phyloP scores from a whole-genome alignment of 108 stramenopile species.

The Skeletonema potamos region DNA sequence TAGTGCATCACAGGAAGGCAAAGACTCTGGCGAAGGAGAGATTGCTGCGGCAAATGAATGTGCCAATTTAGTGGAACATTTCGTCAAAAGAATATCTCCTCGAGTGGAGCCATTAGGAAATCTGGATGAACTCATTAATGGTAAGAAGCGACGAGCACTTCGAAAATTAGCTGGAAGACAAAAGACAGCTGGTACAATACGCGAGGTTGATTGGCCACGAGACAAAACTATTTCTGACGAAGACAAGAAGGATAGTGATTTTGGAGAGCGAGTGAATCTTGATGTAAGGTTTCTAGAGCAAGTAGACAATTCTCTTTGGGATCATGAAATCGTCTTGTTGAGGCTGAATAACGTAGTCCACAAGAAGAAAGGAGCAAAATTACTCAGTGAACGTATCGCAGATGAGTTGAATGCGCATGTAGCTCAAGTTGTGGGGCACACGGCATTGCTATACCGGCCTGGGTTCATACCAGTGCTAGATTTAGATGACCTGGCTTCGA shows the following conservation, averaged over 20 bases:
- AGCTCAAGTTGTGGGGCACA: constrained; percentile 80
- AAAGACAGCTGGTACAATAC: constrained; percentile 58
- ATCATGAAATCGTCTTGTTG: constrained; percentile 69
- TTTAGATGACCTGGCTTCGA: constrained; percentile 54
- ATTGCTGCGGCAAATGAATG: constrained; percentile 38
- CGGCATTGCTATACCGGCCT: constrained; percentile 75
- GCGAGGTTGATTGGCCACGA: constrained; percentile 49
- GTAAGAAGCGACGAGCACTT: constrained; percentile 51
- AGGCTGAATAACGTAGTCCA: constrained; percentile 67
- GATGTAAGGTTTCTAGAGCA: constrained; percentile 62
- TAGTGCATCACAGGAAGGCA: background rate
- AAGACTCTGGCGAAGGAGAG: background rate
- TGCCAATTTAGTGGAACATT: constrained; percentile 54
- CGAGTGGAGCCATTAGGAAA: constrained; percentile 10
- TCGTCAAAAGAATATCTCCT: constrained; percentile 73
- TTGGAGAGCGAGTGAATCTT: constrained; percentile 27
- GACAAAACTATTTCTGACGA: constrained; percentile 8
- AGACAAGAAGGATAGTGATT: constrained; percentile 34
- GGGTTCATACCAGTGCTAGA: constrained; percentile 60
- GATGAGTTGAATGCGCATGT: constrained; percentile 66
- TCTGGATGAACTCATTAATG: constrained; percentile 53
- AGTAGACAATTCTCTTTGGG: constrained; percentile 63
- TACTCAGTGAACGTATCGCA: constrained; percentile 64
- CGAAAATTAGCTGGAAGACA: constrained; percentile 50
- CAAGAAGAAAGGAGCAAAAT: constrained; percentile 71